These are phyloP conservation scores for Chondrus crispus DNA, from an alignment of 23 red algal genomes.

Conservation along the genomic window DNA sequence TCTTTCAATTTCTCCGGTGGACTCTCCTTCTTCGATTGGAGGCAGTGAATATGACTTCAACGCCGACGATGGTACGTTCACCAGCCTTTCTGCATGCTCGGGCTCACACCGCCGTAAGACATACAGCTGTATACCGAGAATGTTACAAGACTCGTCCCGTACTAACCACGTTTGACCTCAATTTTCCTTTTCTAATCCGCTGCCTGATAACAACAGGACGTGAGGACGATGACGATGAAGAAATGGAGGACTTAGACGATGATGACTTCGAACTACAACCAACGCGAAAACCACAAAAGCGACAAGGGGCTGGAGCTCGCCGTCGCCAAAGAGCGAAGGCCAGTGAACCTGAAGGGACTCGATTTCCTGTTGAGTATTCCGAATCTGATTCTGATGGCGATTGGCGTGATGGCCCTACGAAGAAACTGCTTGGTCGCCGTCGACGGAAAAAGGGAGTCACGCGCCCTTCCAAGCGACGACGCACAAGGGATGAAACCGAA, in stretches of 20 bases:
- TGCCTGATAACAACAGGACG: too few species aligned
- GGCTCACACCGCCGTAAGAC: too few species aligned
- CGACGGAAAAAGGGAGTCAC: background rate
- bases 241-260: constrained; percentile 50
- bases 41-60: constrained; percentile 54
- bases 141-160: too few species aligned
- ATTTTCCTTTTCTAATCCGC: too few species aligned
- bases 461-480: constrained; percentile 20
- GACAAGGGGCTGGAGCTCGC: background rate
- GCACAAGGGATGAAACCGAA: background rate
- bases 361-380: background rate
- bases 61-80: constrained; percentile 55
- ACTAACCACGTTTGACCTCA: too few species aligned
- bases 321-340: background rate
- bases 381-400: constrained; percentile 65
- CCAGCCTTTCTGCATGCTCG: background rate
- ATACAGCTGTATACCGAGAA: too few species aligned
- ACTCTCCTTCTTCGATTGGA: constrained; percentile 27
- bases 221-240: constrained; percentile 45
- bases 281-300: background rate
- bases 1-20: constrained; percentile 29
- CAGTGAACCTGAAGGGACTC: constrained; percentile 10
- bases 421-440: background rate
- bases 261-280: constrained; percentile 39
- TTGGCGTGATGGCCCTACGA: constrained; percentile 28